Percentiles rank a stretch among this genome's conserved stretches.
These are phyloP conservation scores for Boletus fagicola DNA, from an alignment of 768 basidiomycete genomes.

Conservation along the genomic window DNA sequence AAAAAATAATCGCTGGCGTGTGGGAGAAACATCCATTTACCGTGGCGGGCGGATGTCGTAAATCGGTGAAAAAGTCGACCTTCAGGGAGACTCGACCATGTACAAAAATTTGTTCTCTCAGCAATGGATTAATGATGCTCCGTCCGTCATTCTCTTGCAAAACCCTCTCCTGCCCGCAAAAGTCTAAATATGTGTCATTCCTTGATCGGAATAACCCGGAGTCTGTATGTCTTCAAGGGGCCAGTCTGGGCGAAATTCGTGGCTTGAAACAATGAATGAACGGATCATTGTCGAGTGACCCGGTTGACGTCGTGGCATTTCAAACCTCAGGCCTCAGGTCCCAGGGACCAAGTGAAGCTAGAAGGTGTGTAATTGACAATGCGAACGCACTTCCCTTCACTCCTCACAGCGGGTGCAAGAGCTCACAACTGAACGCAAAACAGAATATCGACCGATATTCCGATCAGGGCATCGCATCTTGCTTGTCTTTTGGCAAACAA, in stretches of 20 bases:
- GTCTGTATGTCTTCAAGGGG: neutral
- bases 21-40: neutral
- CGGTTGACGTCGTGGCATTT: neutral
- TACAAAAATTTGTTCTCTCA: neutral
- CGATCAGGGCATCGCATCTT: neutral
- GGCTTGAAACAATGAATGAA: neutral
- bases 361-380: neutral
- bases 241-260: neutral
- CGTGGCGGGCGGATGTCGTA: neutral
- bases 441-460: neutral
- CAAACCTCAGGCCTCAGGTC: neutral
- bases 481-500: neutral
- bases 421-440: neutral
- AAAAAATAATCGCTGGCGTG: neutral
- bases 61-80: neutral
- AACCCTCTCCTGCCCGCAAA: slow-evolving; percentile 1
- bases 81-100: slow-evolving; percentile 1
- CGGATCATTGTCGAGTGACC: slow-evolving; percentile 16
- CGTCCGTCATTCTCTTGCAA: neutral
- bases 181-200: slow-evolving; percentile 23
- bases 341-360: neutral
- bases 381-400: neutral
- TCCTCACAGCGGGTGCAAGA: neutral
- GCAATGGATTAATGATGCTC: neutral
- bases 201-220: slow-evolving; percentile 7